phyloP scores from a whole-genome alignment of 2,329 filamentous ascomycete species.

The Pochonia chlamydosporia region DNA sequence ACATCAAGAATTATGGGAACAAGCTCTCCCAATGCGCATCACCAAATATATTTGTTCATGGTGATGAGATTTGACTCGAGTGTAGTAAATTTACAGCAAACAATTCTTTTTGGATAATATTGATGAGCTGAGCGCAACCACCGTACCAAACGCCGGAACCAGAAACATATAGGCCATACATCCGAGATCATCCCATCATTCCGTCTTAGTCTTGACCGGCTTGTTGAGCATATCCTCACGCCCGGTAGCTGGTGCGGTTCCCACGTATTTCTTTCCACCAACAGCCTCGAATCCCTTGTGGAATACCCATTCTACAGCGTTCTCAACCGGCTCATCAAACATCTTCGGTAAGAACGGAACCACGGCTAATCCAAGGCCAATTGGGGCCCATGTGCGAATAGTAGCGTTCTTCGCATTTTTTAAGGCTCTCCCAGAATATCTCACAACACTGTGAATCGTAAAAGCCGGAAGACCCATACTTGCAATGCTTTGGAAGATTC shows the following conservation, averaged over 20 bases:
- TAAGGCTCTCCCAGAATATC: constrained; percentile 80
- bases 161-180: not conserved
- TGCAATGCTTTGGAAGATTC: constrained; percentile 83
- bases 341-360: constrained; percentile 80
- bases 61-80: constrained; percentile 7
- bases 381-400: constrained; percentile 81
- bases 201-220: constrained; percentile 40
- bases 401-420: constrained; percentile 72
- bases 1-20: too few relatives aligned
- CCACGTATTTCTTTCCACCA: constrained; percentile 56
- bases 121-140: not conserved
- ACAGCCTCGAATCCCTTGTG: constrained; percentile 72
- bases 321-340: constrained; percentile 90
- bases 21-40: too few relatives aligned
- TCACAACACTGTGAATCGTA: constrained; percentile 88
- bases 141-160: constrained; percentile 10
- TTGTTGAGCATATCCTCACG: constrained; percentile 35
- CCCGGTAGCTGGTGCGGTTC: constrained; percentile 48
- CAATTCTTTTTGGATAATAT: not conserved
- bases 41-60: too few relatives aligned
- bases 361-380: constrained; percentile 71
- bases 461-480: constrained; percentile 93
- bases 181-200: constrained; percentile 23
- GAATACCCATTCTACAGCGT: constrained; percentile 85
- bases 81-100: not conserved